phyloP scores from a whole-genome alignment of 139 green algal species.

The Diplosphaera chodatii region DNA sequence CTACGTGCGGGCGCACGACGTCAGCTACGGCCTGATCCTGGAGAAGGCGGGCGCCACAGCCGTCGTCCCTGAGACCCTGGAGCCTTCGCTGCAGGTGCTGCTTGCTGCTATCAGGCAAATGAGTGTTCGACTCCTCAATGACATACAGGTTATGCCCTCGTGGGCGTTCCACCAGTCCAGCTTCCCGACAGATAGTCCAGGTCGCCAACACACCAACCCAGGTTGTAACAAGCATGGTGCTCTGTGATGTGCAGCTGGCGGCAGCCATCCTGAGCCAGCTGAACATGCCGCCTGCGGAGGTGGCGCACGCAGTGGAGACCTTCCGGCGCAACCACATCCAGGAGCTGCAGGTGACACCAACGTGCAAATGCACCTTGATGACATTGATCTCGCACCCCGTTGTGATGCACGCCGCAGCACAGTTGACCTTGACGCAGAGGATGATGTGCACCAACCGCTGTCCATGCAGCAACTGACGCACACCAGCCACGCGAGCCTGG shows the following conservation, averaged over 20 bases:
- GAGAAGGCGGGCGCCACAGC: conserved; percentile 91
- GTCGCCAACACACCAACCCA: too few relatives aligned
- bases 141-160: too few relatives aligned
- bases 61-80: conserved; percentile 95
- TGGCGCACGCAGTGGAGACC: conserved; percentile 58
- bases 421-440: neutral
- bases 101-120: too few relatives aligned
- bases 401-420: too few relatives aligned
- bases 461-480: neutral
- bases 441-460: neutral
- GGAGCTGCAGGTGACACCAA: conserved; percentile 40
- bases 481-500: conserved; percentile 37
- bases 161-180: too few relatives aligned
- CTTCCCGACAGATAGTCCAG: too few relatives aligned
- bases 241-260: conserved; percentile 67
- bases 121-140: too few relatives aligned
- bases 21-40: conserved; percentile 90
- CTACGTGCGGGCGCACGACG: conserved; percentile 95
- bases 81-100: conserved; percentile 69
- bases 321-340: conserved; percentile 55
- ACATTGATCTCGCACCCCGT: too few relatives aligned
- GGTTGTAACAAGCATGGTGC: too few relatives aligned
- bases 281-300: conserved; percentile 69
- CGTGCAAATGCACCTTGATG: too few relatives aligned
- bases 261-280: conserved; percentile 83